A percentile compares a stretch with the other conserved stretches of the same genome.
Evolutionary conservation across 2,329 filamentous ascomycete genomes (phyloP).

Genomic region (Fusarium fujikuroi): DNA sequence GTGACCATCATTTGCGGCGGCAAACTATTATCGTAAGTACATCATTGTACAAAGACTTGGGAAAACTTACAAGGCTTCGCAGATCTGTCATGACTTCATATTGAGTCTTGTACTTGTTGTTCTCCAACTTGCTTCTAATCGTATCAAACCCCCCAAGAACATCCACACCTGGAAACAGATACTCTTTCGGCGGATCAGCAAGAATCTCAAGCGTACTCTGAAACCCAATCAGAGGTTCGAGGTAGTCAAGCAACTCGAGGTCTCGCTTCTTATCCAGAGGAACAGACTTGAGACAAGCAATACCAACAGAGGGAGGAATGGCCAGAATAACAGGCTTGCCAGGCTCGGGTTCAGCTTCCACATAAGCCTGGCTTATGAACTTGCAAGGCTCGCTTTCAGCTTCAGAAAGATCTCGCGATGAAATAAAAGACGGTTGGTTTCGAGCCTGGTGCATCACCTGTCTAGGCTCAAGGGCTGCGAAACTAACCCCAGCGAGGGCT

Average conservation of each 20-base stretch:
- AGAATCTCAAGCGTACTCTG: slow-evolving; percentile 42
- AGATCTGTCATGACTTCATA: slow-evolving; percentile 42
- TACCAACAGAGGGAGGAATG: slow-evolving; percentile 33
- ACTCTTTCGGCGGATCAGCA: slow-evolving; percentile 38
- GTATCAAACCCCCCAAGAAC: slow-evolving; percentile 34
- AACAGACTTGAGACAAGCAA: slow-evolving; percentile 42
- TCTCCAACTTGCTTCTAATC: slow-evolving; percentile 29
- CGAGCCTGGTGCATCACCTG: slow-evolving; percentile 34
- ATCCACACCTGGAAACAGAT: slow-evolving; percentile 38
- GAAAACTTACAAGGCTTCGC: slow-evolving; percentile 37
- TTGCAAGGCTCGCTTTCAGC: slow-evolving; percentile 33
- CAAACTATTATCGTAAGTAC: slow-evolving; percentile 30
- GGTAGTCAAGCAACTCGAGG: slow-evolving; percentile 37
- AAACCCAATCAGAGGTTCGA: slow-evolving; percentile 32
- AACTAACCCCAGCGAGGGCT: slow-evolving; percentile 30
- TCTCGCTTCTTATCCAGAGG: slow-evolving; percentile 41
- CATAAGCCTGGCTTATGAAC: slow-evolving; percentile 30
- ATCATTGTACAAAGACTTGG: accelerated
- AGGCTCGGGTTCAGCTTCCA: slow-evolving; percentile 6
- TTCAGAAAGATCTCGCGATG: slow-evolving; percentile 26
- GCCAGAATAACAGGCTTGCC: slow-evolving; percentile 17
- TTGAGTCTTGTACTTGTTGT: slow-evolving; percentile 33
- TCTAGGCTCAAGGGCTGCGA: slow-evolving; percentile 36
- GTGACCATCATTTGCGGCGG: slow-evolving; percentile 38
- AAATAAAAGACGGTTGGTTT: slow-evolving; percentile 25